A percentile compares a stretch with the other conserved stretches of the same genome.
phyloP scores from a whole-genome alignment of 2,329 filamentous ascomycete species.

The Claviceps maximensis region DNA sequence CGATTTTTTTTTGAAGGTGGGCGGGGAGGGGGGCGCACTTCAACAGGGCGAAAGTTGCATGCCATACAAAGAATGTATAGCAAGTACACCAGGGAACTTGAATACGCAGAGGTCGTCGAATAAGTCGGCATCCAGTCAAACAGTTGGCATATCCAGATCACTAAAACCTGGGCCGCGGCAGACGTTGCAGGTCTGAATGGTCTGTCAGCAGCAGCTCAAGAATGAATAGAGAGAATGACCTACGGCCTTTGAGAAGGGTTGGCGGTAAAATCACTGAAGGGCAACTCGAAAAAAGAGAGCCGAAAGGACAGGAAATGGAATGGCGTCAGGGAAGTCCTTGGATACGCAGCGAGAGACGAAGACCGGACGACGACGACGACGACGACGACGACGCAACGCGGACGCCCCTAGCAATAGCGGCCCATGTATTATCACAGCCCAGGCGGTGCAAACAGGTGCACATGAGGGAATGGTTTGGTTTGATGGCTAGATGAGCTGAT shows the following conservation, averaged over 20 bases:
- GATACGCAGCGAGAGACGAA: not conserved
- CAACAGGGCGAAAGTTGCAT: not conserved
- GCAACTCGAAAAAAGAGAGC: not conserved
- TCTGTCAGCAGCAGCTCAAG: not conserved
- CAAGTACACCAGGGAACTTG: no score
- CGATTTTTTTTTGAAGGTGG: no score
- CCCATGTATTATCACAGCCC: not conserved
- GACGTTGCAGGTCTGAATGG: not conserved
- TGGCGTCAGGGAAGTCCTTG: not conserved
- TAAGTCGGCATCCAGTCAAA: not conserved
- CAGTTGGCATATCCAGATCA: not conserved
- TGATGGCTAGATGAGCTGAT: not conserved
- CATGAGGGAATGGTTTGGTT: not conserved
- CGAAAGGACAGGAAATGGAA: not conserved
- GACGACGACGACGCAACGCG: not conserved
- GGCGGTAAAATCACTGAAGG: not conserved
- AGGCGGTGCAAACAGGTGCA: not conserved
- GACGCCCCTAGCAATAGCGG: not conserved
- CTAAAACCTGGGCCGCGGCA: no score
- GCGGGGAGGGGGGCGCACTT: not conserved
- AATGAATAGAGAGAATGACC: not conserved
- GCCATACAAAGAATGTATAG: no score
- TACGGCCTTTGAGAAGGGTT: not conserved
- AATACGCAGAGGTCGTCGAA: not conserved
- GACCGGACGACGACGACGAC: not conserved